phyloP scores from a whole-genome alignment of 768 basidiomycete genomes.

The Boletellus ananas region DNA sequence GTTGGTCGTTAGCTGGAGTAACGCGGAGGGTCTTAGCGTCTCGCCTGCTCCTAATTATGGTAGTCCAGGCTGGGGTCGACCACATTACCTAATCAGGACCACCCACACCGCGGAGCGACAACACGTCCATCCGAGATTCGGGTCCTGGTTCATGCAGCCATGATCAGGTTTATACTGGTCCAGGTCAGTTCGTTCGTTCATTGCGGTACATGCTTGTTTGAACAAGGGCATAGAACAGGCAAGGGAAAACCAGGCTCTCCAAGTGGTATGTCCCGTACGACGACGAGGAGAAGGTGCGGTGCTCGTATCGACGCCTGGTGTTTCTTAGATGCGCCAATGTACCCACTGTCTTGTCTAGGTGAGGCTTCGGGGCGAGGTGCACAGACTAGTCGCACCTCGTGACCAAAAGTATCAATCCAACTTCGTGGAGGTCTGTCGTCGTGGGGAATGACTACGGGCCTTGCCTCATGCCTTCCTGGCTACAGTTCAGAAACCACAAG shows the following conservation, averaged over 20 bases:
- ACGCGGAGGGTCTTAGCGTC: too few species aligned
- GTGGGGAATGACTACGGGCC: neutral
- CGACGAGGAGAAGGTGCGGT: slow-evolving; percentile 91
- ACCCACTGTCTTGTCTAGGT: slow-evolving; percentile 47
- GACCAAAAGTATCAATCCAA: slow-evolving; percentile 99
- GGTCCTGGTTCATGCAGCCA: slow-evolving; percentile 31
- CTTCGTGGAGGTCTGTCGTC: slow-evolving; percentile 83
- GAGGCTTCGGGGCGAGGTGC: slow-evolving; percentile 92
- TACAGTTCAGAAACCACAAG: slow-evolving; percentile 95
- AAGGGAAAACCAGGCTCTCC: slow-evolving; percentile 94
- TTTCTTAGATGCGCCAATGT: neutral
- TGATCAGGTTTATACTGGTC: slow-evolving; percentile 98
- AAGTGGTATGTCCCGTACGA: slow-evolving; percentile 99
- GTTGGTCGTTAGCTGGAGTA: too few species aligned
- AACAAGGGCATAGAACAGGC: slow-evolving; percentile 68
- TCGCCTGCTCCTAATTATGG: too few species aligned
- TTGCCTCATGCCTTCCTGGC: slow-evolving; percentile 5
- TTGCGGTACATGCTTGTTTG: neutral
- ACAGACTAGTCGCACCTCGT: slow-evolving; percentile 89
- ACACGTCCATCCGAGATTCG: neutral
- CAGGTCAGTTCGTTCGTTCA: slow-evolving; percentile 54
- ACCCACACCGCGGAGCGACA: neutral
- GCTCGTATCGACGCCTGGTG: neutral
- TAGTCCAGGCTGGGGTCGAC: too few species aligned
- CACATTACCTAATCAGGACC: slow-evolving; percentile 14